Percentiles rank a stretch among this genome's conserved stretches.
phyloP scores from a whole-genome alignment of 1,284 basidiomycete genomes.

The Termitomyces sp. region DNA sequence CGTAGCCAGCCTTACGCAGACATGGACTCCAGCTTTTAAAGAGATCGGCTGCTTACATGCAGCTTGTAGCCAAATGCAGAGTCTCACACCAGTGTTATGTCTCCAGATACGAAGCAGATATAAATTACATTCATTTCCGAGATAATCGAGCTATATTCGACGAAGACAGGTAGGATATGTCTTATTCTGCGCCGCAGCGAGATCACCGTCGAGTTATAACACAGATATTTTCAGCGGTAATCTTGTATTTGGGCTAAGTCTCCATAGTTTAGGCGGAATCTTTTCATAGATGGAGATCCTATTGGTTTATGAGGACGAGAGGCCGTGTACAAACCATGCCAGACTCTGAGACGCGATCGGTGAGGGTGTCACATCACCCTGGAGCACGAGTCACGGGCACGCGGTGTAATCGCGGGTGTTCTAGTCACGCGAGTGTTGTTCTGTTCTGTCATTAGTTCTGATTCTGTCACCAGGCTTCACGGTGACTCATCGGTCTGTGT shows the following conservation, averaged over 20 bases:
- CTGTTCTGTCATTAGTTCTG: not conserved
- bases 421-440: slow-evolving; percentile 2
- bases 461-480: too few species aligned
- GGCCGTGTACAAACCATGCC: not conserved
- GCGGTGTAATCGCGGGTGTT: slow-evolving; percentile 7
- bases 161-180: not conserved
- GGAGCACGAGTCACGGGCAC: not conserved
- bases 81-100: not conserved
- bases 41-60: not conserved
- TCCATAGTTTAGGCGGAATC: not conserved
- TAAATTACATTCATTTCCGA: not conserved
- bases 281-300: not conserved
- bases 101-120: not conserved
- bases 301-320: not conserved
- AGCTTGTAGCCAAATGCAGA: not conserved
- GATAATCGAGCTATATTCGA: not conserved
- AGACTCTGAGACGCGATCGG: not conserved
- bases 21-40: not conserved
- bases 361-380: slow-evolving; percentile 5
- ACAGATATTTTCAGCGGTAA: not conserved
- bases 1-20: not conserved
- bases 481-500: not conserved
- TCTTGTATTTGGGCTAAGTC: not conserved
- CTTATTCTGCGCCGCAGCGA: not conserved
- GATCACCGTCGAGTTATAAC: not conserved